A percentile compares a stretch with the other conserved stretches of the same genome.
These are phyloP conservation scores for Talaromyces stipitatus DNA, from an alignment of 495 filamentous ascomycete genomes.

Conservation along the genomic window DNA sequence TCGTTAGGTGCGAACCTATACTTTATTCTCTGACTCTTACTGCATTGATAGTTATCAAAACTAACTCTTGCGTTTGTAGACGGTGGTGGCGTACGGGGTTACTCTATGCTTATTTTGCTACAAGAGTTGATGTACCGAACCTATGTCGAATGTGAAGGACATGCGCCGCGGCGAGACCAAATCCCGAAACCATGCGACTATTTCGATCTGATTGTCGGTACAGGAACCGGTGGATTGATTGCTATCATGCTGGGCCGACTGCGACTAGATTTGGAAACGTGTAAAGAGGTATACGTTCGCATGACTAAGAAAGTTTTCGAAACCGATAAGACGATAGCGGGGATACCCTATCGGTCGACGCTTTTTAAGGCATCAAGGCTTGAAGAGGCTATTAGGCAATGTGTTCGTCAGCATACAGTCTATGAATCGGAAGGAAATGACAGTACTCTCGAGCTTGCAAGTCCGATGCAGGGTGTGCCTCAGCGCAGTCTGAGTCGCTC, in stretches of 20 bases:
- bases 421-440: conserved; percentile 62
- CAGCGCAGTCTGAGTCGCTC: conserved; percentile 39
- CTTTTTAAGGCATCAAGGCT: conserved; percentile 93
- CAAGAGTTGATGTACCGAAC: conserved; percentile 94
- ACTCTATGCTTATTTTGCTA: conserved; percentile 92
- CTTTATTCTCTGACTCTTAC: neutral
- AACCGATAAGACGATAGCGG: conserved; percentile 94
- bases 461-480: conserved; percentile 30
- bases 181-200: conserved; percentile 97
- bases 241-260: conserved; percentile 93
- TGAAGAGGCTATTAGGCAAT: conserved; percentile 88
- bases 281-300: conserved; percentile 90
- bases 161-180: conserved; percentile 73
- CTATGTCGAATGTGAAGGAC: conserved; percentile 76
- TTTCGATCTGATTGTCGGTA: conserved; percentile 93
- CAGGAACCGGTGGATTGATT: conserved; percentile 90
- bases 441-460: conserved; percentile 29
- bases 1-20: conserved; percentile 63
- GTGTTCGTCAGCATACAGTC: conserved; percentile 79
- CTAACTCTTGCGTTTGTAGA: conserved; percentile 40
- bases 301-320: conserved; percentile 93
- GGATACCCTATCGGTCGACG: conserved; percentile 87
- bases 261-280: conserved; percentile 87
- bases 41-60: neutral
- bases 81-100: conserved; percentile 93